Evolutionary conservation across 1,139 yeast species (phyloP), one percentile per base, ranked within the genome.

Genomic region (Blastobotrys capitulatus): DNA sequence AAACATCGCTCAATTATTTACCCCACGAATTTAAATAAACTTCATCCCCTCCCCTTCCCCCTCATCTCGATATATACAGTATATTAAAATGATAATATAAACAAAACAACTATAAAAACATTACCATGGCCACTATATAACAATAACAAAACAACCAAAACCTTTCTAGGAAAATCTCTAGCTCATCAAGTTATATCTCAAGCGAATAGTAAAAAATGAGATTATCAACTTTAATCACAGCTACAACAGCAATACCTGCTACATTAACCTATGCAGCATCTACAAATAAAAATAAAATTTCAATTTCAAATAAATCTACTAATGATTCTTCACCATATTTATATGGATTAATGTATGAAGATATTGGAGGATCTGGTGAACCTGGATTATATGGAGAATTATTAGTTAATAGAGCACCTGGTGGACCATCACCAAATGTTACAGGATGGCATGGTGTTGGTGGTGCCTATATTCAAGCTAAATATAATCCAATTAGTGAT

Each of bases 321-420:
- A 48, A 48, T 45, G 25, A 40, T 9, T 48, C 51, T 2, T 48
- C 51, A n/a, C 42, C 47, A 9, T 36, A 22, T 13, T 44, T 47
- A 13, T 40, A 44, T 35, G 45, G 46, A n/a, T 32, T 48, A 4
- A 45, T 44, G 45, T 48, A 26, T 29, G 51, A 48, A 26, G 51
- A 48, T 18, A 44, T 48, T 25, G 40, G 41, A 25, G 18, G 42
- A 6, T 44, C 48, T 20, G 51, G 51, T 2, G 48, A 44, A 16
- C 34, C 40, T 12, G 50, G 50, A 1, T 13, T 47, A 12, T 44
- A 48, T 22, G 47, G 42, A 13, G 51, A 48, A 26, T 12, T 48
- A 25, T 37, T 48, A 2, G 44, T 44, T 22, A 48, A 48, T 38
- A 45, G 48, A 9, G 51, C 51, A 5, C 40, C 44, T 35, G 45